A percentile compares a stretch with the other conserved stretches of the same genome.
Conservation (phyloP, 2,329 filamentous ascomycete species). For the Fusarium sp. region DNA sequence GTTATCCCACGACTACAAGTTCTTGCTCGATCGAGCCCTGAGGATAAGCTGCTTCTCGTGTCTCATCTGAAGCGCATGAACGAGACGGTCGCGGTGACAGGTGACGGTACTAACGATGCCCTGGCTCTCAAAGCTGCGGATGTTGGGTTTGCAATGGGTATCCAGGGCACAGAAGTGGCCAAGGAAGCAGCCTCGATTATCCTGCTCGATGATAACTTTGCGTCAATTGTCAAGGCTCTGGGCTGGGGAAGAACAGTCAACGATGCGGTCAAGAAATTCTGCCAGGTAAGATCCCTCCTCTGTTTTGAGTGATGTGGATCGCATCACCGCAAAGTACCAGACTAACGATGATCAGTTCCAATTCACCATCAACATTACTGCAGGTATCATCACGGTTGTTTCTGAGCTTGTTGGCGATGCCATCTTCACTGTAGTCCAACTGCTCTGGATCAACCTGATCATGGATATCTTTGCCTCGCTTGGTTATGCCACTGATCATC, state of each 20-base stretch:
- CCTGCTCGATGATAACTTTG: slow-evolving; percentile 75
- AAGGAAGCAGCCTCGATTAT: slow-evolving; percentile 78
- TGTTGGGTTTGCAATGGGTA: slow-evolving; percentile 77
- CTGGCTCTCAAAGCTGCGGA: slow-evolving; percentile 75
- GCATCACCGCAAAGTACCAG: too few species aligned
- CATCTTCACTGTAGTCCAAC: slow-evolving; percentile 74
- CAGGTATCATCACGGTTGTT: slow-evolving; percentile 73
- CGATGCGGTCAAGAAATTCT: slow-evolving; percentile 75
- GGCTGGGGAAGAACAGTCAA: slow-evolving; percentile 78
- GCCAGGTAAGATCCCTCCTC: slow-evolving; percentile 59
- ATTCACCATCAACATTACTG: slow-evolving; percentile 79
- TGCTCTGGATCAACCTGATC: slow-evolving; percentile 77
- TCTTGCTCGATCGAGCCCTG: slow-evolving; percentile 69
- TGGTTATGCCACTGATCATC: slow-evolving; percentile 73
- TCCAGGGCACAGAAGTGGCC: slow-evolving; percentile 75
- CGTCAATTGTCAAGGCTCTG: slow-evolving; percentile 74
- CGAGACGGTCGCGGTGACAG: slow-evolving; percentile 72
- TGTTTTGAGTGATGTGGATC: too few species aligned
- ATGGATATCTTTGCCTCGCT: slow-evolving; percentile 78
- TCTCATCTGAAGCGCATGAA: slow-evolving; percentile 65
- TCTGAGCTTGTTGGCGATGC: slow-evolving; percentile 70
- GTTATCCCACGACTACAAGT: slow-evolving; percentile 63
- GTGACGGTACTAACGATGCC: slow-evolving; percentile 76
- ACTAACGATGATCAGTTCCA: slow-evolving; percentile 60
- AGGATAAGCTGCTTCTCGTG: slow-evolving; percentile 70